Percentiles rank a stretch among this genome's conserved stretches.
These are phyloP conservation scores for Claviceps sp. DNA, from an alignment of 2,329 filamentous ascomycete species.

Conservation along the genomic window DNA sequence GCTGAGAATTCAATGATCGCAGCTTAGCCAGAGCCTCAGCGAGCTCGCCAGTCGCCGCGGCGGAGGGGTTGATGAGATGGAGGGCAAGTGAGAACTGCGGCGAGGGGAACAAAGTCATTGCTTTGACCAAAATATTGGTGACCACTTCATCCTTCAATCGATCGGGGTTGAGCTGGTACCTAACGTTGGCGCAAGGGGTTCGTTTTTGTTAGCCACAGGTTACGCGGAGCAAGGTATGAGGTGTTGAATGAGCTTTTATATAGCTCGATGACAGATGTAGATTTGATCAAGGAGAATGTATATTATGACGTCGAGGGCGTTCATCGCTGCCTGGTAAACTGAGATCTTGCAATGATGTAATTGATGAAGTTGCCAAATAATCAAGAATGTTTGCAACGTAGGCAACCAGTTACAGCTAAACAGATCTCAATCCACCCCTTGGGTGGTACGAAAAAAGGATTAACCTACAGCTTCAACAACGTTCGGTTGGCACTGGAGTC, in stretches of 20 bases:
- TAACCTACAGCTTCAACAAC: slow-evolving; percentile 85
- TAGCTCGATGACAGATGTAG: slow-evolving; percentile 5
- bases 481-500: slow-evolving; percentile 97
- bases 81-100: slow-evolving; percentile 90
- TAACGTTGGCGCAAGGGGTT: slow-evolving; percentile 23
- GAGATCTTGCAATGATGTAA: slow-evolving; percentile 81
- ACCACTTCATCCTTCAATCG: slow-evolving; percentile 92
- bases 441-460: background rate
- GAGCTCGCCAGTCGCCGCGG: slow-evolving; percentile 53
- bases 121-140: slow-evolving; percentile 98
- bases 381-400: slow-evolving; percentile 2
- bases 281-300: slow-evolving; percentile 53
- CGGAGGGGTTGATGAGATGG: slow-evolving; percentile 79
- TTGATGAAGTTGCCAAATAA: slow-evolving; percentile 35
- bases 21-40: slow-evolving; percentile 87
- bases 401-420: background rate
- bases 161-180: slow-evolving; percentile 99
- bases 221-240: background rate
- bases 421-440: background rate
- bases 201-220: background rate
- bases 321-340: slow-evolving; percentile 79
- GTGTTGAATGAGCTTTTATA: background rate
- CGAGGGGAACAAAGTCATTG: slow-evolving; percentile 91
- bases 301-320: slow-evolving; percentile 9
- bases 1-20: slow-evolving; percentile 67